These are phyloP conservation scores for Phytophthora litchii DNA, from an alignment of 352 stramenopile genomes.

Conservation along the genomic window DNA sequence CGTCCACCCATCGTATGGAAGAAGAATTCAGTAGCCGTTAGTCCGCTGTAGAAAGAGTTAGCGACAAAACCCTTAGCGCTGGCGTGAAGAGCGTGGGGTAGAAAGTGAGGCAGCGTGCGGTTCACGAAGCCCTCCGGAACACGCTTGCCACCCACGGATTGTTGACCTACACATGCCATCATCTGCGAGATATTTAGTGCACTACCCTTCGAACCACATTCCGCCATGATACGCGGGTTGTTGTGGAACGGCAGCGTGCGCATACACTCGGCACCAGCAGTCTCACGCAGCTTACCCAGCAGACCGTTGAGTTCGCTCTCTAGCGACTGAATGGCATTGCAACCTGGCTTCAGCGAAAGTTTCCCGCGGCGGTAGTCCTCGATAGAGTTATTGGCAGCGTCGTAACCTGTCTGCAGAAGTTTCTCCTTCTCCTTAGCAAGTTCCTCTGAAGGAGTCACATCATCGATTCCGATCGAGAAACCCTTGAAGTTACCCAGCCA, in stretches of 20 bases:
- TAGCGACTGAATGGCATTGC: conserved; percentile 96
- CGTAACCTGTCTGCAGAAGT: conserved; percentile 91
- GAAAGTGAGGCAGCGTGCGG: conserved; percentile 97
- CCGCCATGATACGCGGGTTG: conserved; percentile 97
- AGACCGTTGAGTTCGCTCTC: conserved; percentile 99
- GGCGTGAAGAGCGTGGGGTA: conserved; percentile 93
- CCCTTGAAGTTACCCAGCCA: conserved; percentile 97
- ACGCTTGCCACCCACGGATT: conserved; percentile 98
- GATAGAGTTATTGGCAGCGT: conserved; percentile 91
- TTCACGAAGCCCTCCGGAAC: conserved; percentile 99
- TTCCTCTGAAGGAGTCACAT: conserved; percentile 97
- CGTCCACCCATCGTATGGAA: conserved; percentile 99
- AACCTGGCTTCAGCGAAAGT: conserved; percentile 96
- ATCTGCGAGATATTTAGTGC: conserved; percentile 99
- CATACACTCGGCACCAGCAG: conserved; percentile 97
- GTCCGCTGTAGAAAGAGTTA: conserved; percentile 99
- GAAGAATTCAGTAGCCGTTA: conserved; percentile 99
- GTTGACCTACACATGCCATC: conserved; percentile 99
- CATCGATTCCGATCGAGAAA: conserved; percentile 99
- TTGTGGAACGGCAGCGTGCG: conserved; percentile 98
- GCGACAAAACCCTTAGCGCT: conserved; percentile 99
- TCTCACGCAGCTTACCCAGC: conserved; percentile 97
- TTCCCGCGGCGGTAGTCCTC: conserved; percentile 94
- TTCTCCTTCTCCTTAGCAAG: conserved; percentile 95
- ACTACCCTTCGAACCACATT: conserved; percentile 99